A percentile compares a stretch with the other conserved stretches of the same genome.
Evolutionary conservation across 2,329 filamentous ascomycete species (phyloP).

Genomic region (Trichophyton benhamiae): DNA sequence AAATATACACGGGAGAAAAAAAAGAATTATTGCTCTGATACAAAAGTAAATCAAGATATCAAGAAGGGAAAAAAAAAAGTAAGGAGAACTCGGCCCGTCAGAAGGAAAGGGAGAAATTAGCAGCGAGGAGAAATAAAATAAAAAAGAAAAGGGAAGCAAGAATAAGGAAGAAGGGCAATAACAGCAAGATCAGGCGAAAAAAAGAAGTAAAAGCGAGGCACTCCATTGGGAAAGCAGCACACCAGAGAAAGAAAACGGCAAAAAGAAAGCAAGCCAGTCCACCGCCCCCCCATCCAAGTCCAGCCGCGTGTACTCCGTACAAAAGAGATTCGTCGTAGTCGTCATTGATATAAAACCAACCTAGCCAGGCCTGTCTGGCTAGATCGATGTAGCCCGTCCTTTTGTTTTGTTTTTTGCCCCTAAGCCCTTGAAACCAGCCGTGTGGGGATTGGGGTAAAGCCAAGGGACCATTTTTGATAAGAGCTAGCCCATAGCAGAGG

Average conservation of each 20-base stretch:
- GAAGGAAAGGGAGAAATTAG: background rate
- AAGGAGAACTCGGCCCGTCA: background rate
- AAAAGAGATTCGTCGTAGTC: slow-evolving; percentile 4
- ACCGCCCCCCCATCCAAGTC: background rate
- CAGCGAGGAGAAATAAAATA: background rate
- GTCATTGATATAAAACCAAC: background rate
- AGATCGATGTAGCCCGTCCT: background rate
- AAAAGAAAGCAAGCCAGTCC: background rate
- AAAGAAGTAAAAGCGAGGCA: background rate
- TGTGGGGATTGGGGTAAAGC: background rate
- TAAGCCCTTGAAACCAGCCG: background rate
- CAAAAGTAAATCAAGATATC: background rate
- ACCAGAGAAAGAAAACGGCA: background rate
- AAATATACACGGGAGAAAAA: background rate
- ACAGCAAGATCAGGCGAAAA: background rate
- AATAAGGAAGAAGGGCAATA: background rate
- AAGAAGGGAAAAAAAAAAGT: background rate
- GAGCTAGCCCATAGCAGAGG: background rate
- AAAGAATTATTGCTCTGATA: background rate
- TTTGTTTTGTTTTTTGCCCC: background rate
- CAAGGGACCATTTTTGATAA: background rate
- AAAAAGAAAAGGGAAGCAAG: background rate
- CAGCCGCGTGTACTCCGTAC: background rate
- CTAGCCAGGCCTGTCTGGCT: background rate
- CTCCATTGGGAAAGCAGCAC: background rate